A percentile compares a stretch with the other conserved stretches of the same genome.
Evolutionary conservation across 148 eudicot species (phyloP).

Genomic region (Vaccinium corymbosum): DNA sequence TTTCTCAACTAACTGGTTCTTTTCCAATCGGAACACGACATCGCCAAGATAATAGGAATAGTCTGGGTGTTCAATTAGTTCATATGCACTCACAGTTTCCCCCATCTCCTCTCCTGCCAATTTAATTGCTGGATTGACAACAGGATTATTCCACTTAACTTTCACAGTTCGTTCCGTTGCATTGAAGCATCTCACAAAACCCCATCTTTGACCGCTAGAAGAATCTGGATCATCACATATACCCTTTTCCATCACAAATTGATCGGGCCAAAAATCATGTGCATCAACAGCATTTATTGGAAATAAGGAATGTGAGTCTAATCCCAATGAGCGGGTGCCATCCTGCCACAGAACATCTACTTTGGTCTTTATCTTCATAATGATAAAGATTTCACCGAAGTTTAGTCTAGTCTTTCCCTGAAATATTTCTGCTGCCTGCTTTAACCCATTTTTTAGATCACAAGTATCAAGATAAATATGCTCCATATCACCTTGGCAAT

Average conservation of each 20-base stretch:
- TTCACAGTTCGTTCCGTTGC: constrained; percentile 73
- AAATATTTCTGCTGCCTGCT: constrained; percentile 20
- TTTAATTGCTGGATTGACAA: constrained; percentile 15
- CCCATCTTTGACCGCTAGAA: constrained; percentile 52
- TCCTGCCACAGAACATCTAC: constrained; percentile 94
- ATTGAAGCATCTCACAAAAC: constrained; percentile 63
- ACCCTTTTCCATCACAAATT: constrained; percentile 68
- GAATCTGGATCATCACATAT: constrained; percentile 45
- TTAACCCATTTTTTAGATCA: constrained; percentile 21
- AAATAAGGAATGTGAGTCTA: constrained; percentile 58
- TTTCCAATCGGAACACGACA: constrained; percentile 48
- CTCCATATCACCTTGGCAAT: not conserved
- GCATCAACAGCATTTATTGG: constrained; percentile 66
- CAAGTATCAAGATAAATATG: constrained; percentile 2
- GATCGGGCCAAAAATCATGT: constrained; percentile 83
- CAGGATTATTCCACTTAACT: constrained; percentile 54
- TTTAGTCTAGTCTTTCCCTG: constrained; percentile 19
- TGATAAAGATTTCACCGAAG: constrained; percentile 52
- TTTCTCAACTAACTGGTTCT: constrained; percentile 25
- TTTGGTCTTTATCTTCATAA: constrained; percentile 62
- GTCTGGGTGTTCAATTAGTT: constrained; percentile 84
- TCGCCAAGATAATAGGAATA: constrained; percentile 67
- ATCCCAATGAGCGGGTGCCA: constrained; percentile 55
- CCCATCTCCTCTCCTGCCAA: constrained; percentile 29
- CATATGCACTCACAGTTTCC: constrained; percentile 93